Evolutionary conservation across 257 asterid genomes (phyloP), one percentile per base, ranked within the genome.

Genomic region (Solanum tacnaense): DNA sequence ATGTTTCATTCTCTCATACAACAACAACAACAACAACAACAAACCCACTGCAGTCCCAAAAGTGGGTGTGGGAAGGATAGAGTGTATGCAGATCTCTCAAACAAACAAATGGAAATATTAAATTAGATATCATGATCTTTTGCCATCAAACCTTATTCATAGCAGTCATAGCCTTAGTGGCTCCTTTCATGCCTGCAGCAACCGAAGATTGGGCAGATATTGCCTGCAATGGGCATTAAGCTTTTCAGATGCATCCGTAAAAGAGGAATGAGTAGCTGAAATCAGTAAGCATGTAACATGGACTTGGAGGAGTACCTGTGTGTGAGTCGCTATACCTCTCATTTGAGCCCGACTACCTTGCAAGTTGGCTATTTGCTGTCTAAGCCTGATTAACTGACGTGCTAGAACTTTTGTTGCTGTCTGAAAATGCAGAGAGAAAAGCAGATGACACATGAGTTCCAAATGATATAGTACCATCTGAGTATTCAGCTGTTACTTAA

Each of bases 291-390:
- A 87, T 76, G 65, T 27, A 71, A 87, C 82, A 73, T 9, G 44
- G 44, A 88, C 89, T 88, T 38, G 56, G 79, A 44, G 15, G 79
- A 39, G 76, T 92, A 95, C 99, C 98, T 95, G 99, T 18, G 98
- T 96, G 90, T 96, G 98, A 87, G 98, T 95, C 1, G 97, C 95
- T 29, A 96, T 92, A 75, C 99, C 99, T 90, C 99, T 93, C 96
- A 95, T 94, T 90, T 96, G 99, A 87, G 98, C 98, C 84, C 98
- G 98, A 92, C 98, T 94, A 86, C 98, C 91, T 91, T 96, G 99
- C 91, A 96, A 93, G 88, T 94, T 96, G 39, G 97, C 95, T 90
- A 96, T 94, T 91, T 96, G 99, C 87, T 95, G 98, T 87, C 98
- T 94, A 87, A 96, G 95, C 93, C 99, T 93, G 88, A 95, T 46